These are phyloP conservation scores for Emericellopsis terricola DNA, from an alignment of 495 filamentous ascomycete genomes.

Conservation along the genomic window DNA sequence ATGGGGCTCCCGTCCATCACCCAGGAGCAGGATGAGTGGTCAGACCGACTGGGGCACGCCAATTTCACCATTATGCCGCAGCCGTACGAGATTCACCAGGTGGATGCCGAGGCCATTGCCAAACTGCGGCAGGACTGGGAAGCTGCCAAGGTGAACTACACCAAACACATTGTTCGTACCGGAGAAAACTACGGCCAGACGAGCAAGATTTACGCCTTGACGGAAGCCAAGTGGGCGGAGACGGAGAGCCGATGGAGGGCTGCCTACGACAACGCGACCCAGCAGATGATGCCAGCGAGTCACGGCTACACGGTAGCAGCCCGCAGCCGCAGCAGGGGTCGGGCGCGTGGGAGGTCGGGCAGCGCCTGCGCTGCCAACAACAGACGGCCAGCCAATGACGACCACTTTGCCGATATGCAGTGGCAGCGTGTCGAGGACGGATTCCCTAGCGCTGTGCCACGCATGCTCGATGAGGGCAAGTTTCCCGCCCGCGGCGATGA, in stretches of 20 bases:
- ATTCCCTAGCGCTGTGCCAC: conserved; percentile 22
- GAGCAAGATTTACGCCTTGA: conserved; percentile 66
- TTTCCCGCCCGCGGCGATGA: conserved; percentile 77
- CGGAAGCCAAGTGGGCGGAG: conserved; percentile 68
- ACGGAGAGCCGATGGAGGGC: conserved; percentile 54
- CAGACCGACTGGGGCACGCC: conserved; percentile 67
- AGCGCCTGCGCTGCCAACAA: background rate
- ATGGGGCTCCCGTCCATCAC: conserved; percentile 35
- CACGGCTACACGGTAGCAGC: conserved; percentile 7
- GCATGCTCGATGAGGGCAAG: conserved; percentile 45
- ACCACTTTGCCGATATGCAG: conserved; percentile 3
- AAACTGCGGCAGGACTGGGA: conserved; percentile 65
- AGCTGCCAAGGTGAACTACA: conserved; percentile 59
- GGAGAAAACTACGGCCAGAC: conserved; percentile 75
- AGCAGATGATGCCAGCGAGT: conserved; percentile 22
- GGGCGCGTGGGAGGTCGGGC: conserved; percentile 1
- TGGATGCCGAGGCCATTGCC: conserved; percentile 39
- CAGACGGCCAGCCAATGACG: conserved; percentile 1
- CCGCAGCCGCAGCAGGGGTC: conserved; percentile 3
- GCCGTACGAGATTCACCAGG: conserved; percentile 50
- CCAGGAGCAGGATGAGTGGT: conserved; percentile 59
- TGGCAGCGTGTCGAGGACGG: conserved; percentile 19
- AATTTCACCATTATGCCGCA: conserved; percentile 79
- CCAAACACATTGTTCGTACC: conserved; percentile 66
- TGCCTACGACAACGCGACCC: conserved; percentile 39